Evolutionary conservation across 768 basidiomycete genomes (phyloP), one percentile per base, ranked within the genome.

Genomic region (Dacryopinax primogenitus): DNA sequence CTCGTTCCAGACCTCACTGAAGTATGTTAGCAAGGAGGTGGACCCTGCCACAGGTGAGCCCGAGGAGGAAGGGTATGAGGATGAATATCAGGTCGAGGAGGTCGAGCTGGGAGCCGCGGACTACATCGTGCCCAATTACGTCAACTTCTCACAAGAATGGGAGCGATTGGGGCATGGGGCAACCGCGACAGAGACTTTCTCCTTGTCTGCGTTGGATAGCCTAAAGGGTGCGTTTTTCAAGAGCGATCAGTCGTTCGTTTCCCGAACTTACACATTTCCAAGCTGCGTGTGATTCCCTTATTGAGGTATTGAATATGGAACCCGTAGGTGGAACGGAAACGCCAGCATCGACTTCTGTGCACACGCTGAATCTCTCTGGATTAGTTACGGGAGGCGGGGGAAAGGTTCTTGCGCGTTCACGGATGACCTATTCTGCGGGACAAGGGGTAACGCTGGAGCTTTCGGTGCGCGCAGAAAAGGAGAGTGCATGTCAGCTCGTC

Each of bases 41-140:
- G 96, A 99, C 75, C 96, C 96, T 13, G 82, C 88, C 47, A 94
- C 90, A 15, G 94, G 94, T 26, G 86, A 90, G 72, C 96, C 96
- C 9, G 96, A 99, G 76, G 92, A 90, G 68, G 94, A 96, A 64
- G 96, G 96, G n/a, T 99, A 98, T 75, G 90, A 93, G 72, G 96
- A 98, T 77, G 95, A 98, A 76, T 99, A 99, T 76, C 90, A 92
- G 75, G 78, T 97, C 44, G 96, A 99, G 75, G 96, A 98, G 67
- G 84, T 96, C 65, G 96, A 98, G 74, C 79, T 99, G 63, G 86
- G 87, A 66, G 94, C 91, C 12, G 89, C 87, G 1, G 95, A 98
- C 78, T 99, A 95, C 75, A 90, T 99, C 72, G 79, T 94, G 39
- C 95, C 96, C n/a, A 93, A 83, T 70, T 98, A 97, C 71, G 85